phyloP scores from a whole-genome alignment of 306 rosid genomes.

The Medicago ruthenica region DNA sequence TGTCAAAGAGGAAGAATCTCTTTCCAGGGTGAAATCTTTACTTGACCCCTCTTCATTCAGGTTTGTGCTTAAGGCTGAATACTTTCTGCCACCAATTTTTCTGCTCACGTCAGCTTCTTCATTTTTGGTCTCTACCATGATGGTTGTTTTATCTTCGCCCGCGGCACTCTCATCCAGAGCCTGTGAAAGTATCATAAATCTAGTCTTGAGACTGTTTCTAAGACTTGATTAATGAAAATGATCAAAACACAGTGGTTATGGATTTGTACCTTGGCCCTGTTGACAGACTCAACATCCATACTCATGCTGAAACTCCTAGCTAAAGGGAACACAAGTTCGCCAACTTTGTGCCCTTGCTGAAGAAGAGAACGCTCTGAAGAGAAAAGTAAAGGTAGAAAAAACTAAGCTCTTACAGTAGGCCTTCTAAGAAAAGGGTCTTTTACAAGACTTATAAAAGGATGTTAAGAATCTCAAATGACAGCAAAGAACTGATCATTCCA shows the following conservation, averaged over 20 bases:
- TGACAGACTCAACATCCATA: conserved; percentile 61
- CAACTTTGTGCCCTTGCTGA: conserved; percentile 84
- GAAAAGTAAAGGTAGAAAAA: not conserved
- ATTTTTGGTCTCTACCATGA: conserved; percentile 37
- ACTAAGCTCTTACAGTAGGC: not conserved
- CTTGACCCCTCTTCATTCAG: conserved; percentile 50
- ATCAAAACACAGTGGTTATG: not conserved
- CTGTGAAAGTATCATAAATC: conserved; percentile 26
- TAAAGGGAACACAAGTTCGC: conserved; percentile 89
- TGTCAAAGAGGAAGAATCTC: conserved; percentile 51
- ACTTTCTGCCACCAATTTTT: conserved; percentile 66
- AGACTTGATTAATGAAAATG: conserved; percentile 17
- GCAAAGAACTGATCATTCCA: not conserved
- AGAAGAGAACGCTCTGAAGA: conserved; percentile 81
- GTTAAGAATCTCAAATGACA: conserved; percentile 7
- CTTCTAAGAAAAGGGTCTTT: not conserved
- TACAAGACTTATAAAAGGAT: not conserved
- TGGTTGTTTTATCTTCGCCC: conserved; percentile 40
- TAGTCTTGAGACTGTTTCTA: conserved; percentile 23
- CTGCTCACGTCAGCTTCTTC: conserved; percentile 54
- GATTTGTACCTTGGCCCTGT: conserved; percentile 54
- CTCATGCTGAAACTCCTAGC: conserved; percentile 77
- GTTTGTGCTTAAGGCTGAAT: conserved; percentile 60
- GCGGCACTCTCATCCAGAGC: conserved; percentile 43
- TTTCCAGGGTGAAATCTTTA: conserved; percentile 49